These are phyloP conservation scores for Tuber melanosporum DNA, from an alignment of 495 filamentous ascomycete genomes.

Conservation along the genomic window DNA sequence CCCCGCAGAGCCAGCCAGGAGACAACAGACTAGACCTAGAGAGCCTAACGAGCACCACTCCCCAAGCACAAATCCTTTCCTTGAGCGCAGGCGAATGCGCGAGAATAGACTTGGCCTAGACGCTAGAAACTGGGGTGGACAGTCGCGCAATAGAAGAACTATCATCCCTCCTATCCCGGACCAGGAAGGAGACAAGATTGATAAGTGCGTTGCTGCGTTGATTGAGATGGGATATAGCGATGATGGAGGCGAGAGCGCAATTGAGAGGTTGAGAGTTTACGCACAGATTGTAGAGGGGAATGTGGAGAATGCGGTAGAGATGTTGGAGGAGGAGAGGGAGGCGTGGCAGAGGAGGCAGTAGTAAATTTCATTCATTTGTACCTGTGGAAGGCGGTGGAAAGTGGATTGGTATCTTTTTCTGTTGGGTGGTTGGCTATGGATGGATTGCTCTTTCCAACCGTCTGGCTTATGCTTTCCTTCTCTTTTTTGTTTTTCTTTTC, in stretches of 20 bases:
- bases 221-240: slow-evolving; percentile 50
- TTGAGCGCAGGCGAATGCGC: slow-evolving; percentile 19
- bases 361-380: neutral
- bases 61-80: slow-evolving; percentile 21
- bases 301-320: slow-evolving; percentile 51
- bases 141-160: slow-evolving; percentile 6
- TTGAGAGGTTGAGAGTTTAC: slow-evolving; percentile 49
- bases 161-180: slow-evolving; percentile 11
- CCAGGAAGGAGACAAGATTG: slow-evolving; percentile 40
- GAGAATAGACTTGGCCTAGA: slow-evolving; percentile 8
- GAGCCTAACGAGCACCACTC: neutral
- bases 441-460: neutral
- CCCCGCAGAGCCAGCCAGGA: slow-evolving; percentile 10
- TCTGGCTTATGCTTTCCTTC: neutral
- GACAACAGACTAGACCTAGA: slow-evolving; percentile 10
- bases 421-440: neutral
- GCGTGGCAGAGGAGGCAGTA: slow-evolving; percentile 45
- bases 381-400: neutral
- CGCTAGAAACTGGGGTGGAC: neutral
- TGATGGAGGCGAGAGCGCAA: slow-evolving; percentile 44
- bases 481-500: neutral
- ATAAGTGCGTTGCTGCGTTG: slow-evolving; percentile 48
- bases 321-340: slow-evolving; percentile 54
- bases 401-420: neutral
- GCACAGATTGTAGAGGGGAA: slow-evolving; percentile 50